Conservation (phyloP, 768 basidiomycete species). For the Cubamyces lactineus region DNA sequence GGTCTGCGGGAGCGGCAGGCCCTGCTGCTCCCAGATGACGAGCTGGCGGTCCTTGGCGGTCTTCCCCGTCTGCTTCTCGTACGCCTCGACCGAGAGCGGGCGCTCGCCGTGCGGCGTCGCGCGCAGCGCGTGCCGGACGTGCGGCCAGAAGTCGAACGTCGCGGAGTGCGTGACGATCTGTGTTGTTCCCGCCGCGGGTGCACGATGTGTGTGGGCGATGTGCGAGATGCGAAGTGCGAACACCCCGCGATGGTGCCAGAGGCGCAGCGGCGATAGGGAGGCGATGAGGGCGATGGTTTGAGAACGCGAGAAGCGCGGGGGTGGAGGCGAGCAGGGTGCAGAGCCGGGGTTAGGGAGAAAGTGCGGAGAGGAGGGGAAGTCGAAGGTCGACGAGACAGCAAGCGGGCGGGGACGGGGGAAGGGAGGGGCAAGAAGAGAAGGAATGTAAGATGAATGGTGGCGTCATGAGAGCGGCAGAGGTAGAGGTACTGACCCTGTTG, state of each 20-base stretch:
- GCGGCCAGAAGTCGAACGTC: constrained; percentile 83
- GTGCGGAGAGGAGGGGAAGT: not conserved
- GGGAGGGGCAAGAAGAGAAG: not conserved
- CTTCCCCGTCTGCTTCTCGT: constrained; percentile 65
- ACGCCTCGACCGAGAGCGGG: constrained; percentile 75
- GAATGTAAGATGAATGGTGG: not conserved
- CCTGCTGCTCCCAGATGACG: constrained; percentile 72
- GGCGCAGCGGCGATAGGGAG: not conserved
- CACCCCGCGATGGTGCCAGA: not conserved
- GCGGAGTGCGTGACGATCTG: constrained; percentile 80
- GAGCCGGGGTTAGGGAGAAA: too few relatives aligned
- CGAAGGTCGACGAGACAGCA: not conserved
- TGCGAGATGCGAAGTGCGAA: too few relatives aligned
- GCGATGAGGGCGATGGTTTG: not conserved
- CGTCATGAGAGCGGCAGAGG: not conserved
- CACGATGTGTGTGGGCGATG: too few relatives aligned
- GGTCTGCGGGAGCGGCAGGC: constrained; percentile 41
- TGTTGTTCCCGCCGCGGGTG: not conserved
- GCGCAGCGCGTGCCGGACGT: constrained; percentile 75
- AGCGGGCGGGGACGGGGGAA: not conserved
- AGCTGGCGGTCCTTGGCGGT: constrained; percentile 72
- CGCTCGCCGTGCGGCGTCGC: constrained; percentile 82
- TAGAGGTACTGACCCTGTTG: constrained; percentile 61
- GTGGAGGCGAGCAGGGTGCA: too few relatives aligned
- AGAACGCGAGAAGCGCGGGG: not conserved